Conservation (phyloP, 2,329 filamentous ascomycete genomes). For the Truncatella angustata region DNA sequence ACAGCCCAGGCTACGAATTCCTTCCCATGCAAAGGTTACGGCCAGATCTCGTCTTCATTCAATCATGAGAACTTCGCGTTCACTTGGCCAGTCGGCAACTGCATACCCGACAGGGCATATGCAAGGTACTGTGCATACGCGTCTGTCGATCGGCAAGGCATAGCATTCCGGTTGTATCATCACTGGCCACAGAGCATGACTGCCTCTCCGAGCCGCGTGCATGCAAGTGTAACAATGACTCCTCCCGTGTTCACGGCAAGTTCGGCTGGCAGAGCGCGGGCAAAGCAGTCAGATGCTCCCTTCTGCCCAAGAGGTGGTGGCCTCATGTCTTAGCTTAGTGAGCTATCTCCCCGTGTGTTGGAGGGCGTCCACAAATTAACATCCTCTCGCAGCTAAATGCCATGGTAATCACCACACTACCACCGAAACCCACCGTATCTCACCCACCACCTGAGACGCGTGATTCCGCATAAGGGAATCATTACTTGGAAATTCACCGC, state of each 20-base stretch:
- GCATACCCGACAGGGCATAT: conserved; percentile 5
- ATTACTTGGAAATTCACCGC: background rate
- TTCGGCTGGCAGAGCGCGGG: conserved; percentile 5
- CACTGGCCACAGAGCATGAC: conserved; percentile 6
- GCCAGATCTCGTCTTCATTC: background rate
- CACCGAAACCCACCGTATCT: background rate
- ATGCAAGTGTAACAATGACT: conserved; percentile 7
- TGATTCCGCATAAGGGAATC: conserved; percentile 7
- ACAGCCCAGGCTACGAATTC: background rate
- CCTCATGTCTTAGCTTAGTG: conserved; percentile 10
- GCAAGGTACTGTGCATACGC: conserved; percentile 10
- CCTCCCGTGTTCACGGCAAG: conserved; percentile 2
- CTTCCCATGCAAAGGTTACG: background rate
- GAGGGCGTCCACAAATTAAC: background rate
- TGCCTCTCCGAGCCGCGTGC: conserved; percentile 5
- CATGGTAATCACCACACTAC: background rate
- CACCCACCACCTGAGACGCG: conserved; percentile 7
- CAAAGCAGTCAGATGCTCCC: conserved; percentile 1
- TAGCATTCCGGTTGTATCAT: background rate
- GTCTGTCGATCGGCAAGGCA: conserved; percentile 4
- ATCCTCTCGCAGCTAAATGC: background rate
- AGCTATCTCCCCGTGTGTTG: conserved; percentile 1
- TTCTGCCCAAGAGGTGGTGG: background rate
- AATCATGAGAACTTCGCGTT: background rate
- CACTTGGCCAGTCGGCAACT: no score